Evolutionary conservation across 257 asterid genomes (phyloP), one percentile per base, ranked within the genome.

Genomic region (Solanum pimpinellifolium): DNA sequence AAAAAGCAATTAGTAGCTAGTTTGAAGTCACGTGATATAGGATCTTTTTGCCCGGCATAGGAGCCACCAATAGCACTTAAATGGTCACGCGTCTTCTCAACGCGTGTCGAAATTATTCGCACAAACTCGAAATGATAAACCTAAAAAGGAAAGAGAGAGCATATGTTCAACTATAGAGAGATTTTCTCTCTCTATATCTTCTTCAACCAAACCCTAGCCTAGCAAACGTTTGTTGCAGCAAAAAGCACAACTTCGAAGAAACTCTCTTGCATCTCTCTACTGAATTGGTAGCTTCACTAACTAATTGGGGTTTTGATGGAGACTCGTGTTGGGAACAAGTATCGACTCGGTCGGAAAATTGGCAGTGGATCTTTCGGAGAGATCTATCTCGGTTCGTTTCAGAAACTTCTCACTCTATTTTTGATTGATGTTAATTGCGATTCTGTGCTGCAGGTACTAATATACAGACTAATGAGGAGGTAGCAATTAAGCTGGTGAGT

Each of bases 401-500:
- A 75, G 56, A 75, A 42, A 77, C 11, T 77, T 77, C 21, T 42
- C 83, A 77, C 62, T 44, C 39, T 44, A 13, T 75, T 44, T 75
- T 75, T 85, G 83, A 70, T 66, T 69, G 44, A 23, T 44, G 65
- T 23, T 70, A 59, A 56, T 44, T 9, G 29, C 39, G 66, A 11
- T 11, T 47, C 9, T 80, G 66, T 80, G 81, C 59, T 91, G 90
- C 90, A 90, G 93, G 93, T 88, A 96, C 98, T 23, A 89, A 96
- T 89, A 90, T 90, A 44, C 98, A 93, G 91, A 94, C 96, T 73
- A 96, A 93, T 73, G 98, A 96, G 87, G 98, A 96, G 86, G 94
- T 96, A 70, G 98, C 98, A 68, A 94, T 96, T 91, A 96, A 95
- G 93, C 94, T 95, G 59, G 98, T 94, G 86, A 92, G 98, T 94